phyloP scores from a whole-genome alignment of 768 basidiomycete species.

The Lyophyllum decastes region DNA sequence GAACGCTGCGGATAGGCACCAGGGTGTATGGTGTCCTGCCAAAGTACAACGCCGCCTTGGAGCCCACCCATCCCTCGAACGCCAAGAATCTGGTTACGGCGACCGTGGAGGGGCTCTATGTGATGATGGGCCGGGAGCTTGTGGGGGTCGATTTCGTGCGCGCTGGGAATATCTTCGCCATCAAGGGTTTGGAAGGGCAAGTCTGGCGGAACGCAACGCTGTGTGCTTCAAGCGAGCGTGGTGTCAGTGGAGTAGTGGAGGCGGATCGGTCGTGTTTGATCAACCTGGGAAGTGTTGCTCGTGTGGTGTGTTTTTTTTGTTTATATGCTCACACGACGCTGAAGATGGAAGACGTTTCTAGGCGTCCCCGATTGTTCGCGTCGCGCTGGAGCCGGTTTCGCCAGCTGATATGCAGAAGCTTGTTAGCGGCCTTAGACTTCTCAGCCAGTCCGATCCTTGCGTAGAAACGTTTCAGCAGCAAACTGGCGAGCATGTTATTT shows the following conservation, averaged over 20 bases:
- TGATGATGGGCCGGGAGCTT: conserved; percentile 99
- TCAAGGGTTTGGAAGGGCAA: conserved; percentile 85
- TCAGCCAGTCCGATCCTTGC: conserved; percentile 95
- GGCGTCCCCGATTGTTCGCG: conserved; percentile 91
- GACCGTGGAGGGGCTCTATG: conserved; percentile 78
- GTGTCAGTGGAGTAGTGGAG: conserved; percentile 34
- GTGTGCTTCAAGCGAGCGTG: conserved; percentile 61
- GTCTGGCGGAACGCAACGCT: conserved; percentile 92
- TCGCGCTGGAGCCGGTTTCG: conserved; percentile 84
- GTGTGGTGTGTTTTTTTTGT: conserved; percentile 48
- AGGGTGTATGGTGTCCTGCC: conserved; percentile 78
- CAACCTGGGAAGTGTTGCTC: conserved; percentile 76
- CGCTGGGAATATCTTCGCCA: conserved; percentile 94
- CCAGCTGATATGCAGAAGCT: conserved; percentile 90
- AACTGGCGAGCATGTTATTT: conserved; percentile 95
- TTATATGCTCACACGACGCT: neutral
- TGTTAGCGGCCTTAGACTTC: conserved; percentile 80
- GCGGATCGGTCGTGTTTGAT: conserved; percentile 56
- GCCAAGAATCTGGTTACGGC: conserved; percentile 58
- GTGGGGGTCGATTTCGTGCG: conserved; percentile 77
- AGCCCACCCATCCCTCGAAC: conserved; percentile 70
- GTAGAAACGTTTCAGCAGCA: conserved; percentile 97
- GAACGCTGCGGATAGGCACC: conserved; percentile 68
- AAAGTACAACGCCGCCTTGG: conserved; percentile 72
- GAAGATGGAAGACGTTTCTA: conserved; percentile 27